Conservation (phyloP, 1,139 yeast species). For the Blastobotrys raffinosifermentans region DNA sequence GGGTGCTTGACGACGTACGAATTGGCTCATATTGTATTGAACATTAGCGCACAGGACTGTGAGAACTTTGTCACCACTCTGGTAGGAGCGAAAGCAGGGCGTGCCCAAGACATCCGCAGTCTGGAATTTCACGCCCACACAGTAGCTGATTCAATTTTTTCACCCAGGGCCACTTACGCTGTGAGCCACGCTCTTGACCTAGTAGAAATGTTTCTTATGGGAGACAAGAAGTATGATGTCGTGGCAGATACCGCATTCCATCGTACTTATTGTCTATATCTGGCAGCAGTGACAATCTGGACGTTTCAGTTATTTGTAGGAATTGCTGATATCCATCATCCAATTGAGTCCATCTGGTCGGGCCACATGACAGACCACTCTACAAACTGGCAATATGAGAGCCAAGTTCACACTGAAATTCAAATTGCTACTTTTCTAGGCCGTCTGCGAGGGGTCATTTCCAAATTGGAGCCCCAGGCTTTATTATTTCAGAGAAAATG, state of each 20-base stretch:
- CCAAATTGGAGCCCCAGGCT: conserved; percentile 11
- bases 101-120: not conserved
- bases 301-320: conserved; percentile 17
- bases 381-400: not conserved
- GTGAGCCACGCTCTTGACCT: conserved; percentile 23
- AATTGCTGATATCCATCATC: too few species aligned
- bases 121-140: not conserved
- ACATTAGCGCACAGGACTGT: conserved; percentile 16
- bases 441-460: conserved; percentile 15
- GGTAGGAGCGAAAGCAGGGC: conserved; percentile 4
- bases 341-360: too few species aligned
- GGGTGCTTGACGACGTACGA: conserved; percentile 26
- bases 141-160: not conserved
- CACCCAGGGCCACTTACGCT: conserved; percentile 13
- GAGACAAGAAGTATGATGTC: conserved; percentile 22
- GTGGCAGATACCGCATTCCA: conserved; percentile 24
- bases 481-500: conserved; percentile 4
- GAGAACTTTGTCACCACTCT: conserved; percentile 16
- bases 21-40: conserved; percentile 23
- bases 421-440: conserved; percentile 14
- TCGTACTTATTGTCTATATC: conserved; percentile 24
- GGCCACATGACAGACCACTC: conserved; percentile 1
- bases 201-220: conserved; percentile 22
- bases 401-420: not conserved
- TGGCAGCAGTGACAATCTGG: conserved; percentile 23